Conservation (phyloP, 1,284 basidiomycete species). For the Cryptococcus sp. region DNA sequence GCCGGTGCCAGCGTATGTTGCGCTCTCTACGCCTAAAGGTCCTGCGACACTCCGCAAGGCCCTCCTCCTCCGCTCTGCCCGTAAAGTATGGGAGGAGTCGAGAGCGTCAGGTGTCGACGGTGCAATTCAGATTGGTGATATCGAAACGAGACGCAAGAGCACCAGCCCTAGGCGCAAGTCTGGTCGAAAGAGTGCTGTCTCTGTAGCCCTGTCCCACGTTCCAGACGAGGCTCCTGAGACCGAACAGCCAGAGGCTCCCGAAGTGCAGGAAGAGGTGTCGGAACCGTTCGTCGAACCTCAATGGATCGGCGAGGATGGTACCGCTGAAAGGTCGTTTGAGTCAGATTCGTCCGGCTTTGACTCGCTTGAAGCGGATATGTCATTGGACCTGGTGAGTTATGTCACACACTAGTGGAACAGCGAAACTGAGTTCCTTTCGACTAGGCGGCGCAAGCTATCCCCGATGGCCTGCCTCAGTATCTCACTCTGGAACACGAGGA, state of each 20-base stretch:
- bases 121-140: constrained; percentile 35
- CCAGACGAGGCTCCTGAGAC: constrained; percentile 15
- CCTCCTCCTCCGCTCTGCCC: constrained; percentile 44
- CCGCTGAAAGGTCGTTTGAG: constrained; percentile 27
- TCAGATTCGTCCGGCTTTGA: constrained; percentile 38
- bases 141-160: constrained; percentile 39
- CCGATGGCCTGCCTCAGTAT: not conserved
- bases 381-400: constrained; percentile 38
- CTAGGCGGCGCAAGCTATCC: no score
- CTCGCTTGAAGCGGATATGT: constrained; percentile 37
- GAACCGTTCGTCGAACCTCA: constrained; percentile 14
- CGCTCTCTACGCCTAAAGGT: constrained; percentile 38
- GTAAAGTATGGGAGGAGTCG: constrained; percentile 46
- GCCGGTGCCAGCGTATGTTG: constrained; percentile 33
- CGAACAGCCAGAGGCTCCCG: constrained; percentile 8
- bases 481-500: not conserved
- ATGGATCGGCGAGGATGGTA: constrained; percentile 40
- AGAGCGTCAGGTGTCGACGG: constrained; percentile 36
- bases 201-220: not conserved
- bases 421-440: not conserved
- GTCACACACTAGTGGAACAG: not conserved
- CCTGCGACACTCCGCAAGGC: constrained; percentile 43
- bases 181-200: constrained; percentile 25
- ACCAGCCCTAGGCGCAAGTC: constrained; percentile 22
- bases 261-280: constrained; percentile 12